Base-by-base conservation (phyloP, 2,329 filamentous ascomycete species). In the Diplodia mutila region DNA sequence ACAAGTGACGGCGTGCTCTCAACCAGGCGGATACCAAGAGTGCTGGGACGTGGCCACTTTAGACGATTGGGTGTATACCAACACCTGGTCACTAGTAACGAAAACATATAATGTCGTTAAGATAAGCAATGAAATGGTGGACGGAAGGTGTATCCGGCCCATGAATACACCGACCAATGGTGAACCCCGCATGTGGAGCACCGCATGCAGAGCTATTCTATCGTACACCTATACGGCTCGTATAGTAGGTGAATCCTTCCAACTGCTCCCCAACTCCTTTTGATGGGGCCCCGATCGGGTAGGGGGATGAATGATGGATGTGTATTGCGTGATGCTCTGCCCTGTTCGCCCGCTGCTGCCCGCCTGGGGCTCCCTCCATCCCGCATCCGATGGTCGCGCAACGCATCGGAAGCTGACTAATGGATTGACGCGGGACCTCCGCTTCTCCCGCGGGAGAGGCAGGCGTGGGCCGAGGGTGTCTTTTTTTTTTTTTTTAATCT, bases 391-490 rank as follows among this genome's bases (percentile, higher is more conserved):
- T 25, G 51, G 39, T 37, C 34, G 34, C 29, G 29, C 25, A n/a
- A 21, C 9, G 32, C 34, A n/a, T 65, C 61, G 61, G 61, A 65
- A 65, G 61, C 49, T 65, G 61, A 65, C 61, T 65, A 65, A 65
- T 32, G 32, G 14, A 34, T 29, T 16, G 29, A 37, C 18, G 57
- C 42, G 59, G n/a, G 59, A 25, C 46, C 59, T 63, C 59, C 59
- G 59, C 59, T 63, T 8, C 29, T 32, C 29, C 46, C 46, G 59
- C 12, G 59, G 59, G 29, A 34, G 11, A 29, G 16, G 23, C 29
- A 27, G 7, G 29, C 51, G 29, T 51, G 42, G 29, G 42, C 59
- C 59, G 59, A 63, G 42, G 59, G 46, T 25, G 7, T 12, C 9
- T 51, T 18, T 25, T 21, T 14, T n/a, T 18, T 11, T 23, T 34